These are phyloP conservation scores for Elaeis guineensis DNA, from an alignment of 176 grass and related monocot genomes.

Conservation along the genomic window DNA sequence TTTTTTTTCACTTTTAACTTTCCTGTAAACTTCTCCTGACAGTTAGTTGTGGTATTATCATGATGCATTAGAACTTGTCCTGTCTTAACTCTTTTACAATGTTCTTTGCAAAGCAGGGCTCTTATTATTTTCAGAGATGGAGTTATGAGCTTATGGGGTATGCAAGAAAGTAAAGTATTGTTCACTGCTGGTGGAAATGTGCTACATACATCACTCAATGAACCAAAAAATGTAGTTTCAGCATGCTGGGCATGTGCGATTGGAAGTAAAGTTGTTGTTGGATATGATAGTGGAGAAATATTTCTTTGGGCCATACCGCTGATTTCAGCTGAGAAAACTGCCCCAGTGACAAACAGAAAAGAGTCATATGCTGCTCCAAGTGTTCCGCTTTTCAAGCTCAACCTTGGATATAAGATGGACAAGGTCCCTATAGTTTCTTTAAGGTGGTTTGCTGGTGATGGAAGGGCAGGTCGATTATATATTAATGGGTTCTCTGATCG, in stretches of 20 bases:
- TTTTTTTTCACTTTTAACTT: too few relatives aligned
- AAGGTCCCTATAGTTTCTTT: slow-evolving; percentile 70
- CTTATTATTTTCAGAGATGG: slow-evolving; percentile 85
- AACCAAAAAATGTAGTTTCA: slow-evolving; percentile 53
- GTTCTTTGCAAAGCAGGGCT: slow-evolving; percentile 44
- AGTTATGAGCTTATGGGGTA: slow-evolving; percentile 75
- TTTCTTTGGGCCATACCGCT: slow-evolving; percentile 67
- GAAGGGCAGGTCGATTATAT: slow-evolving; percentile 60
- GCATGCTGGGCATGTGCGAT: slow-evolving; percentile 67
- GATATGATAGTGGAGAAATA: slow-evolving; percentile 71
- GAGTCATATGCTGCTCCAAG: slow-evolving; percentile 31
- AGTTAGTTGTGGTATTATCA: too few relatives aligned
- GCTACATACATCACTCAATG: slow-evolving; percentile 51
- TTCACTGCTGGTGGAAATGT: slow-evolving; percentile 45
- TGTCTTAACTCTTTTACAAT: slow-evolving; percentile 19
- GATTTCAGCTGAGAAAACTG: slow-evolving; percentile 35
- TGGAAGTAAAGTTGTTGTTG: slow-evolving; percentile 83
- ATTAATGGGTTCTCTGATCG: slow-evolving; percentile 69
- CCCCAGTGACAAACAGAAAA: slow-evolving; percentile 13
- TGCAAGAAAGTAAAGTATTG: slow-evolving; percentile 69
- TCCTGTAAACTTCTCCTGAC: too few relatives aligned
- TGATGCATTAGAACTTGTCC: background rate
- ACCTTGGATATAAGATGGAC: slow-evolving; percentile 87
- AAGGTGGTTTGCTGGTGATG: slow-evolving; percentile 49
- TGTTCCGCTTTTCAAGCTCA: slow-evolving; percentile 78